A percentile compares a stretch with the other conserved stretches of the same genome.
These are phyloP conservation scores for Artemisia annua DNA, from an alignment of 129 eudicot genomes.

Conservation along the genomic window DNA sequence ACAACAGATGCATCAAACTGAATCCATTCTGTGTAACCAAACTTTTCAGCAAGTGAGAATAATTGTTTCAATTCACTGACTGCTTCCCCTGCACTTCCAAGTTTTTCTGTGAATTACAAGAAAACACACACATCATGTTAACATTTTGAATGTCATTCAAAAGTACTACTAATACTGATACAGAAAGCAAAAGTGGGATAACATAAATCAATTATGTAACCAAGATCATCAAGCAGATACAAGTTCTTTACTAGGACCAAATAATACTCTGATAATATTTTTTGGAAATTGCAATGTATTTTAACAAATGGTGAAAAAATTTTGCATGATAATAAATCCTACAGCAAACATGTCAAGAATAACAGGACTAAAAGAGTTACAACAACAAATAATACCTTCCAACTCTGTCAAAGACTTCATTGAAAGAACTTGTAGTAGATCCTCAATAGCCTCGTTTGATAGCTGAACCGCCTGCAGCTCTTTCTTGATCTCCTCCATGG, in stretches of 20 bases:
- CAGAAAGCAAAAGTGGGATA: not conserved
- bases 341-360: too few relatives aligned
- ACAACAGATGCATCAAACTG: constrained; percentile 99
- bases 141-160: not conserved
- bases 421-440: constrained; percentile 79
- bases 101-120: constrained; percentile 60
- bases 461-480: constrained; percentile 63
- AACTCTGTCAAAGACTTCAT: constrained; percentile 74
- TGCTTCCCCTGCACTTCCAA: constrained; percentile 84
- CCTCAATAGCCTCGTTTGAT: constrained; percentile 74
- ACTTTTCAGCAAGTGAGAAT: constrained; percentile 90
- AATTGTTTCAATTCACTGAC: constrained; percentile 73
- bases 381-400: constrained; percentile 62
- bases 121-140: not conserved
- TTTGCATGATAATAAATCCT: too few relatives aligned
- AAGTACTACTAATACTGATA: not conserved
- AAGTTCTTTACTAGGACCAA: not conserved
- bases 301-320: too few relatives aligned
- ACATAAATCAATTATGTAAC: not conserved
- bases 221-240: not conserved
- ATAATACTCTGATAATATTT: not conserved
- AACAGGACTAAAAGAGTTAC: too few relatives aligned
- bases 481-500: constrained; percentile 83
- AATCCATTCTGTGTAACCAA: constrained; percentile 90
- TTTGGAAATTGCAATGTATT: not conserved